Evolutionary conservation across 2,329 filamentous ascomycete species (phyloP), one percentile per base, ranked within the genome.

Genomic region (Parafenestella ontariensis): DNA sequence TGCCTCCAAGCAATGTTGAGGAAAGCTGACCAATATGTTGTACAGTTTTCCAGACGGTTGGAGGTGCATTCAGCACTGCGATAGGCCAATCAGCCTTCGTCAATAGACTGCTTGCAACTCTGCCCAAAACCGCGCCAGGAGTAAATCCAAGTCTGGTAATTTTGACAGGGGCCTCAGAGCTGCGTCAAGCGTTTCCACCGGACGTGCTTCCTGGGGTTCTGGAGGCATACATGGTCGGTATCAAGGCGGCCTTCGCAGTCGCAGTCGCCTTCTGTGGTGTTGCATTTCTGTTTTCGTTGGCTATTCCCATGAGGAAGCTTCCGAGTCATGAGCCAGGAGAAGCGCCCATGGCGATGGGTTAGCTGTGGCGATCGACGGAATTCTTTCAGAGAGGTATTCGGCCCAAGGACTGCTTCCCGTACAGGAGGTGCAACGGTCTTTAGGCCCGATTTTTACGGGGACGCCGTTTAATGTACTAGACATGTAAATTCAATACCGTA

Each of bases 21-120:
- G 11, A 13, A 31, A 13, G 28, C 28, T 31, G 28, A 46, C 40
- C 33, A 28, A 40, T 17, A 24, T 24, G 21, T 21, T 40, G n/a
- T 17, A 64, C 31, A 17, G 62, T 79, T 65, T 69, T 67, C 60
- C 73, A 79, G 55, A 74, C 71, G 6, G 59, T 81, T 13, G 72
- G 72, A 13, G 77, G 77, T 18, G 73, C 78, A n/a, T 70, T 81
- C 52, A 75, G 73, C 46, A 64, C 78, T 34, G 70, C 75, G 0
- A 73, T 75, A 8, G 77, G 66, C 0, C 77, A 81, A 56, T 65
- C 67, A 18, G 62, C 69, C 5, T 81, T 83, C 64, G 65, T 69
- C 21, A 78, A 79, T 49, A 61, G 65, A 6, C 62, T 82, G 0
- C 52, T 74, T 15, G 56, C 56, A 11, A 58, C 58, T 2, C 59